Evolutionary conservation across 2,329 filamentous ascomycete genomes (phyloP), one percentile per base, ranked within the genome.

Genomic region (Aspergillus eucalypticola): DNA sequence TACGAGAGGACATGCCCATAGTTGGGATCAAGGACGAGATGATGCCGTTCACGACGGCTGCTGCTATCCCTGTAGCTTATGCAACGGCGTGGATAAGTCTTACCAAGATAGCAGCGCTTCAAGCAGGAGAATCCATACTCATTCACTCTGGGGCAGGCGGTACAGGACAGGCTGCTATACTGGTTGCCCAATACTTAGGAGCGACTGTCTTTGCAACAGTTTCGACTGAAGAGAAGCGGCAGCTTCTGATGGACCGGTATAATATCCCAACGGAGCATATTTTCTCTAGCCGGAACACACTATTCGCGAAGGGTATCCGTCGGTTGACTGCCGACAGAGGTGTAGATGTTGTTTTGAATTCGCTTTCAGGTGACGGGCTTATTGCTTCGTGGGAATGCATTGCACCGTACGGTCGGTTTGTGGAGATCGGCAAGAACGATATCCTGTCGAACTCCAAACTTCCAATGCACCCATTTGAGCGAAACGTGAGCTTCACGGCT

Each of bases 111-210:
- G 67, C 65, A 8, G 39, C 54, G 3, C 57, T 72, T 0, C 60
- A 66, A 52, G 13, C 52, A 2, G 65, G 60, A 2, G 69, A 73
- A 27, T 51, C 60, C 2, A 48, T 71, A 21, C 58, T 73, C 2
- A 69, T 73, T 13, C 70, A 73, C 35, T 66, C 69, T 3, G 69
- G 64, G 27, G 70, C 70, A 4, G 68, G 70, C 25, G 69, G 69
- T 56, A 67, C 69, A 2, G 70, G 70, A 15, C 70, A 73, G 51
- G 65, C 69, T 3, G 68, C 67, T 1, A 71, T 73, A 35, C 67
- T 68, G 59, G 41, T 73, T 1, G 69, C 70, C 0, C 67, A 69
- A 51, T 59, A 66, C 32, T 59, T 66, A 3, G 65, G 65, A 7
- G 68, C 70, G 1, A 63, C 65, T 2, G 56, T 71, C 3, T 72